phyloP scores from a whole-genome alignment of 768 basidiomycete genomes.

The Rossbeevera mucosa region DNA sequence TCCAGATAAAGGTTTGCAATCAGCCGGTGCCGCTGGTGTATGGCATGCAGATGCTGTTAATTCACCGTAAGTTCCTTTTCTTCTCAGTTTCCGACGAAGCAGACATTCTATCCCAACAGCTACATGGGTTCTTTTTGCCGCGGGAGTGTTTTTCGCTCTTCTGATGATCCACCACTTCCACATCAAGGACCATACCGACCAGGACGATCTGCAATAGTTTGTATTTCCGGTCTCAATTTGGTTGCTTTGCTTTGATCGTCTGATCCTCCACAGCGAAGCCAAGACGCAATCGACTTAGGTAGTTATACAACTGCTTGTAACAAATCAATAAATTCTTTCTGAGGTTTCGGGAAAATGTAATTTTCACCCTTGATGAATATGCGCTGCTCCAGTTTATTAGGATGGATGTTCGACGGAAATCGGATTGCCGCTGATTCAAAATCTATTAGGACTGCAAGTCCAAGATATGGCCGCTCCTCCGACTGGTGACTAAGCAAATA shows the following conservation, averaged over 20 bases:
- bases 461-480: too few species aligned
- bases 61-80: conserved; percentile 48
- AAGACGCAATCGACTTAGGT: background rate
- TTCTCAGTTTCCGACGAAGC: background rate
- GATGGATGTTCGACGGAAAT: background rate
- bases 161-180: conserved; percentile 71
- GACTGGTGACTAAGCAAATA: too few species aligned
- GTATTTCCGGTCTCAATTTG: conserved; percentile 2
- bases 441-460: too few species aligned
- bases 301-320: background rate
- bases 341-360: background rate
- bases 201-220: conserved; percentile 50
- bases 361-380: background rate
- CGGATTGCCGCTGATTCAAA: background rate
- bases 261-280: conserved; percentile 11
- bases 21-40: conserved; percentile 66
- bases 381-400: background rate
- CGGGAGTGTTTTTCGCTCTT: conserved; percentile 57
- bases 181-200: conserved; percentile 55
- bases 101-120: conserved; percentile 14
- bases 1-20: conserved; percentile 69
- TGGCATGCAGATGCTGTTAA: conserved; percentile 69
- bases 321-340: background rate
- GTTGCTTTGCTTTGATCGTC: background rate
- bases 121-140: conserved; percentile 72